Conservation (phyloP, 2,329 filamentous ascomycete species). For the Bimuria novae-zelandiae region DNA sequence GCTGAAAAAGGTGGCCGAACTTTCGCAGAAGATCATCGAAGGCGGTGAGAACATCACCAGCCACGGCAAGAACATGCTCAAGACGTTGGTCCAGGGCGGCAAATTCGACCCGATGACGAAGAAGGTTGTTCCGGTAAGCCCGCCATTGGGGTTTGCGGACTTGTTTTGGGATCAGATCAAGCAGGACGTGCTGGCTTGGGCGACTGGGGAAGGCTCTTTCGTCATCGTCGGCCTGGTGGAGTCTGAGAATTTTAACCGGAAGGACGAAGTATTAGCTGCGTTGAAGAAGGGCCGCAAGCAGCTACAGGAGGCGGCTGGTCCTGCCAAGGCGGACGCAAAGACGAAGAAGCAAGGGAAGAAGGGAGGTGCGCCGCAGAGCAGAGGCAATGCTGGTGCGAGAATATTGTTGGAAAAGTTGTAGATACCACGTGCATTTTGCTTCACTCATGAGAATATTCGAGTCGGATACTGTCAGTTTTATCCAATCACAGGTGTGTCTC, state of each 20-base stretch:
- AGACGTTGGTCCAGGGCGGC: constrained; percentile 87
- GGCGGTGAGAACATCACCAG: constrained; percentile 50
- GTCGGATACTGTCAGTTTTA: too few relatives aligned
- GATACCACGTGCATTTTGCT: background rate
- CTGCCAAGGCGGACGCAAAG: constrained; percentile 33
- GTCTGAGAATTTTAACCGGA: constrained; percentile 68
- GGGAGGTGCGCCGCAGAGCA: constrained; percentile 45
- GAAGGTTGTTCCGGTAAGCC: constrained; percentile 70
- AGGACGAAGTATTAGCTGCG: constrained; percentile 68
- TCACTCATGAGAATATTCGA: too few relatives aligned
- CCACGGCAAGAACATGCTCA: constrained; percentile 82
- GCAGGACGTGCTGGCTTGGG: constrained; percentile 77
- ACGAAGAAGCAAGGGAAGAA: constrained; percentile 35
- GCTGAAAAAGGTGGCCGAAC: constrained; percentile 65
- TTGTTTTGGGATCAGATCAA: constrained; percentile 82
- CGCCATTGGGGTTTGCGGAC: constrained; percentile 78
- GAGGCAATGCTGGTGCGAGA: constrained; percentile 54
- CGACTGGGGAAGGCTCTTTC: constrained; percentile 82
- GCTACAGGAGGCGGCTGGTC: constrained; percentile 66
- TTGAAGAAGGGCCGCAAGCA: constrained; percentile 75
- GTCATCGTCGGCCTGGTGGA: constrained; percentile 83
- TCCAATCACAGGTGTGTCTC: too few relatives aligned
- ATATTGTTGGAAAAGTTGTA: constrained; percentile 51
- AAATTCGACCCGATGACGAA: constrained; percentile 78
- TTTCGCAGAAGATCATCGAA: constrained; percentile 43